Evolutionary conservation across 768 basidiomycete genomes (phyloP), one percentile per base, ranked within the genome.

Genomic region (Phaffia tasmanica): DNA sequence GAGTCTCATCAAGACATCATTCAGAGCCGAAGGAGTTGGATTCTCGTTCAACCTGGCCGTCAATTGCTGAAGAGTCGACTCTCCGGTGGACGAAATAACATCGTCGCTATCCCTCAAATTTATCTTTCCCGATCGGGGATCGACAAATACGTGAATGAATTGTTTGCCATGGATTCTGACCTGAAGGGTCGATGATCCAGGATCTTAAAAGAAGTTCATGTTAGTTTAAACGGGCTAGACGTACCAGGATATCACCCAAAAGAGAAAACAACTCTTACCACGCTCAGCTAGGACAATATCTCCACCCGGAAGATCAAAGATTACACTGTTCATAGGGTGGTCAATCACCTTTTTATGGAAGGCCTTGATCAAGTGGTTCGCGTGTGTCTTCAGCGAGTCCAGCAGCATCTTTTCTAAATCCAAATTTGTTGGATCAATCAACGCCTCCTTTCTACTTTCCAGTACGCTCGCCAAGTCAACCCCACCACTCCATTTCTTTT

Each of bases 21-120:
- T 75, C 42, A 93, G 74, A 57, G 81, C 72, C 14, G 75, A 75
- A 42, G 35, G 35, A 32, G 54, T n/a, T 18, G 89, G 89, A 66
- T 82, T 82, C 48, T 87, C 83, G 65, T 91, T 92, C 65, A 92
- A 73, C 65, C 78, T 80, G 11, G 84, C 82, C 0, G 84, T 82
- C 51, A 85, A 75, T 6, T 76, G 71, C 5, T 80, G 78, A 72
- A 88, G 87, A 35, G 82, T 81, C n/a, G 82, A 83, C 0, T 83
- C 86, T 46, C 87, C 81, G 27, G 85, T 84, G 32, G 86, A 84
- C 14, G 86, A 84, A 1, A 86, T 84, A 25, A 89, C 81, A 72
- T 87, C 86, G 8, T 89, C 89, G 2, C 84, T 86, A 75, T 93
- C 90, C 27, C 85, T 81, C 57, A 93, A 79, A 69, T 82, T 86